Evolutionary conservation across 768 basidiomycete genomes (phyloP).

Genomic region (Xerocomellus dryophilus): DNA sequence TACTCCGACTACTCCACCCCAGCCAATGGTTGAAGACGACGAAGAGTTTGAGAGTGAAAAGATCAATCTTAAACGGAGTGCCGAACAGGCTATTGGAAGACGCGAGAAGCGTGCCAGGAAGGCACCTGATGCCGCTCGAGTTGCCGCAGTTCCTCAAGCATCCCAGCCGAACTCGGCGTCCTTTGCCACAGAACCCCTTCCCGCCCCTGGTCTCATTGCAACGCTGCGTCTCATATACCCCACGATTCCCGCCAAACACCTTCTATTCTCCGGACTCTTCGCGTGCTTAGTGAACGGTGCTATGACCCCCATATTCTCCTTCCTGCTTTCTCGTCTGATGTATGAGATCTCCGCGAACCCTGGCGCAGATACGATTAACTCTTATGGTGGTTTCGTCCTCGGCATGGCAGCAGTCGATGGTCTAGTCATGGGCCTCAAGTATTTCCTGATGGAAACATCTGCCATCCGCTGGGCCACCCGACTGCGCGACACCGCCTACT

Average conservation of each 20-base stretch:
- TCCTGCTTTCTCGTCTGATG: constrained; percentile 77
- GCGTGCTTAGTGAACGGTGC: constrained; percentile 73
- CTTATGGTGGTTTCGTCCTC: constrained; percentile 70
- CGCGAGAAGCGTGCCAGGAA: constrained; percentile 28
- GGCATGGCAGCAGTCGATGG: constrained; percentile 76
- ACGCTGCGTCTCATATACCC: constrained; percentile 60
- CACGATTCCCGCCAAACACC: constrained; percentile 68
- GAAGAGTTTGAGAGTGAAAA: constrained; percentile 47
- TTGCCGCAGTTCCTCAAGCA: constrained; percentile 7
- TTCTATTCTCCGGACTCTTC: constrained; percentile 67
- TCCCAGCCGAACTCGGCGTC: constrained; percentile 1
- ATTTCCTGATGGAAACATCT: constrained; percentile 72
- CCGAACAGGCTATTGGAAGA: constrained; percentile 37
- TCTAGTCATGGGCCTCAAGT: constrained; percentile 69
- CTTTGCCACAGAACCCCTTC: background rate
- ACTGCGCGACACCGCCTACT: constrained; percentile 57
- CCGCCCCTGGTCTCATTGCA: constrained; percentile 24
- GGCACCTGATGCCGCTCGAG: background rate
- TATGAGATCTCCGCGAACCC: constrained; percentile 73
- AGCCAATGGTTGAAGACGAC: constrained; percentile 34
- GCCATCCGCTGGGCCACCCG: constrained; percentile 72
- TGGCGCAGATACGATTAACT: constrained; percentile 61
- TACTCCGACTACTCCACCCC: background rate
- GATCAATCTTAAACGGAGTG: constrained; percentile 38
- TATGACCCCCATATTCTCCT: constrained; percentile 91